Evolutionary conservation across 306 rosid species (phyloP).

Genomic region (Dryas alaskensis): DNA sequence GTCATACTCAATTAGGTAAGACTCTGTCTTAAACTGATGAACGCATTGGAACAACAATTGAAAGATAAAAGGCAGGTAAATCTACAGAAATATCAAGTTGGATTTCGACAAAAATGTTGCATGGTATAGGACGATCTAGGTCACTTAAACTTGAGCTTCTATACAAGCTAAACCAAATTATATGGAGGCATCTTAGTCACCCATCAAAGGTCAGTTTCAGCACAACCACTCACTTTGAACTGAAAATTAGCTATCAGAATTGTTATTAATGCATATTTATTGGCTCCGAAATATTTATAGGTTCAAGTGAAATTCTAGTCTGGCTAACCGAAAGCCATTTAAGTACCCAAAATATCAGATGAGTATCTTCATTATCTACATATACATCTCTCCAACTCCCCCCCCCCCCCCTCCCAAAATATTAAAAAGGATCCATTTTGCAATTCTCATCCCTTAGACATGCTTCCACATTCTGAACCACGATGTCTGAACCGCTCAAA

Average conservation of each 20-base stretch:
- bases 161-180: background rate
- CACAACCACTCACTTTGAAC: background rate
- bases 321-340: too few species aligned
- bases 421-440: too few species aligned
- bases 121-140: background rate
- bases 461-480: background rate
- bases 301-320: background rate
- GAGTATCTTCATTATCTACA: too few species aligned
- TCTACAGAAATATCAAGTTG: background rate
- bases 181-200: background rate
- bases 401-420: too few species aligned
- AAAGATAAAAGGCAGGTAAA: background rate
- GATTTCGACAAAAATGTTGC: background rate
- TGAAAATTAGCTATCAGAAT: background rate
- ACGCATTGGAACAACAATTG: background rate
- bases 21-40: background rate
- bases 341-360: too few species aligned
- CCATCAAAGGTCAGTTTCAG: conserved; percentile 1
- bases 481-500: background rate
- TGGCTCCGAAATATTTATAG: background rate
- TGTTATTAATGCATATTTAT: background rate
- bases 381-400: too few species aligned
- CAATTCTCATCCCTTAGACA: too few species aligned
- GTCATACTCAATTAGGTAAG: background rate
- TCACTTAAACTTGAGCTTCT: background rate